Percentiles rank a stretch among this genome's conserved stretches.
These are phyloP conservation scores for Ceratobasidium sp. DNA, from an alignment of 1,284 basidiomycete species.

Conservation along the genomic window DNA sequence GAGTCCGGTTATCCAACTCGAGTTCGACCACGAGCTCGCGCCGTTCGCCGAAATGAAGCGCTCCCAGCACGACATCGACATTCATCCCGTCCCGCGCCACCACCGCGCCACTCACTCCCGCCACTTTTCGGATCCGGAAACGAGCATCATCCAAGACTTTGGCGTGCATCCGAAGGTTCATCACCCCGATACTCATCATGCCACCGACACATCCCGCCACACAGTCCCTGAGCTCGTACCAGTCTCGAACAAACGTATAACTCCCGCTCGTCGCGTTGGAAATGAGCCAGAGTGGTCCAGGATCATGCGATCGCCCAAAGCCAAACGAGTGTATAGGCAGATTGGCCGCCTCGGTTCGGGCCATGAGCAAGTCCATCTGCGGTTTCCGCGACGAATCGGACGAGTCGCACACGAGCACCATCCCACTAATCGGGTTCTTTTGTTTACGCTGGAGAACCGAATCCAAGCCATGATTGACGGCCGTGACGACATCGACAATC, in stretches of 20 bases:
- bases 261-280: slow-evolving; percentile 96
- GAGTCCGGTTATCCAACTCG: slow-evolving; percentile 76
- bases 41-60: slow-evolving; percentile 88
- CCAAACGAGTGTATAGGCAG: slow-evolving; percentile 97
- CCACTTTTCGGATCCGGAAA: slow-evolving; percentile 90
- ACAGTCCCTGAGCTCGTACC: slow-evolving; percentile 90
- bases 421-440: slow-evolving; percentile 87
- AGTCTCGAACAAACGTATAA: slow-evolving; percentile 97
- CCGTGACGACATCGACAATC: slow-evolving; percentile 94
- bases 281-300: slow-evolving; percentile 97
- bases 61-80: slow-evolving; percentile 94
- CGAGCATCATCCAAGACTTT: slow-evolving; percentile 71
- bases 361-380: slow-evolving; percentile 98
- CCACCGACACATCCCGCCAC: slow-evolving; percentile 92
- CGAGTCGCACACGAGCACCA: slow-evolving; percentile 92
- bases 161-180: slow-evolving; percentile 91
- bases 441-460: slow-evolving; percentile 91
- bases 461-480: slow-evolving; percentile 92
- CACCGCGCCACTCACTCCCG: slow-evolving; percentile 82
- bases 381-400: slow-evolving; percentile 89
- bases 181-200: slow-evolving; percentile 89
- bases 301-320: slow-evolving; percentile 95
- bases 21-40: slow-evolving; percentile 95
- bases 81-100: slow-evolving; percentile 87
- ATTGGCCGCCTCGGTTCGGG: slow-evolving; percentile 89